Evolutionary conservation across 768 basidiomycete species (phyloP).

Genomic region (Mycena galopus): DNA sequence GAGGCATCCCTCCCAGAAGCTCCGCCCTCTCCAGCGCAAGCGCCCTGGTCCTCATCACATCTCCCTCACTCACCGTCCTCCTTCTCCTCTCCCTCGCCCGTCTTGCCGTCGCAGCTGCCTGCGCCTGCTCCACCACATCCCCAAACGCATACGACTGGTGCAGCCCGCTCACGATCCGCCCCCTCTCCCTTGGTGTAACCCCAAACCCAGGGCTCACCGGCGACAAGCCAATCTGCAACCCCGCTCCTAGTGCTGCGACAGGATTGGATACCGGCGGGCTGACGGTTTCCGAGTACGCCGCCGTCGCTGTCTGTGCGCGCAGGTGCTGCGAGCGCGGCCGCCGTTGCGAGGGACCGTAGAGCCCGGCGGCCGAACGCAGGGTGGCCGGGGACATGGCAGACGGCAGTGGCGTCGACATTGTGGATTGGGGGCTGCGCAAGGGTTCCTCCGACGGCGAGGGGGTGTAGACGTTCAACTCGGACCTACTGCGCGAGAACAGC

Average conservation of each 20-base stretch:
- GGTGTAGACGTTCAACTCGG: slow-evolving; percentile 27
- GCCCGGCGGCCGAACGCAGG: neutral
- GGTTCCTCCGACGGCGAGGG: slow-evolving; percentile 5
- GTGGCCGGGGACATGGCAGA: slow-evolving; percentile 3
- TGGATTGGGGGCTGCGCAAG: slow-evolving; percentile 21
- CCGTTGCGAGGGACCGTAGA: slow-evolving; percentile 12
- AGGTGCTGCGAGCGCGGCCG: slow-evolving; percentile 35
- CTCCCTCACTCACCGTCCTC: slow-evolving; percentile 68
- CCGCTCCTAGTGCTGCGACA: slow-evolving; percentile 57
- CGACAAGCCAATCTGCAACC: slow-evolving; percentile 82
- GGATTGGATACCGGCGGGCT: slow-evolving; percentile 52
- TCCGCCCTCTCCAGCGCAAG: slow-evolving; percentile 23
- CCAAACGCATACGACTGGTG: slow-evolving; percentile 43
- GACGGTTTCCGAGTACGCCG: slow-evolving; percentile 29
- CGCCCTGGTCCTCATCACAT: slow-evolving; percentile 44
- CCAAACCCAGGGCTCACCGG: slow-evolving; percentile 84
- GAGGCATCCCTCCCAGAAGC: slow-evolving; percentile 6
- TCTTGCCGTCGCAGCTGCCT: slow-evolving; percentile 26
- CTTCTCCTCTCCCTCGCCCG: slow-evolving; percentile 43
- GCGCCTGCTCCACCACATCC: slow-evolving; percentile 47
- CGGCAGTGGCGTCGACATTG: slow-evolving; percentile 30
- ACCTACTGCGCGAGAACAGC: slow-evolving; percentile 22
- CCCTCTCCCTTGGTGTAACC: slow-evolving; percentile 67
- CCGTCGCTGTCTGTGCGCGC: slow-evolving; percentile 37
- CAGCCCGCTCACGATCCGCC: slow-evolving; percentile 57